Evolutionary conservation across 805 yeast genomes (phyloP), one percentile per base, ranked within the genome.

Genomic region (Teunomyces kruisii): DNA sequence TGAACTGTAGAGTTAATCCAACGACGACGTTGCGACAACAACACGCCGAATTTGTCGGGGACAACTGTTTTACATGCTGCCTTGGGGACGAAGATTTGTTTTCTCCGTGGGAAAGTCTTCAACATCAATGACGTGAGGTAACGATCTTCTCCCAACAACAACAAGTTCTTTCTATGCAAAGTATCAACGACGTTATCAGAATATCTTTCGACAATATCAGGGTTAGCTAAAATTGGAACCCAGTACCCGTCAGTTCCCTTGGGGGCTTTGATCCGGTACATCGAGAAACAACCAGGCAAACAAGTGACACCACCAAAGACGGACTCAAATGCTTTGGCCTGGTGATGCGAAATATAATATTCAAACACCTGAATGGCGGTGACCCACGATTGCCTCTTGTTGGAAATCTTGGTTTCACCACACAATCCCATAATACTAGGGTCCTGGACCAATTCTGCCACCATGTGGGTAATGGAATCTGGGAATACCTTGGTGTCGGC

Each of bases 1-100:
- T 90, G 97, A 30, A 90, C 91, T 0, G 97, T 91, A 4, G 97
- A 90, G 65, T 90, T 90, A 56, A 90, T 90, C 97, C 97, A 90
- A 63, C 97, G 86, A 70, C 97, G 88, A 64, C 97, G 84, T 64
- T 90, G 97, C 1, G 96, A 90, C 39, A 90, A 72, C 51, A 90
- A 72, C 39, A 90, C 94, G 51, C 68, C 76, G 62, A 90, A 90
- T 40, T 76, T 75, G 55, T 84, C 86, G 0, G 97, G 97, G n/a
- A 85, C 97, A 49, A 88, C 68, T 0, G 97, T 90, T 59, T 88
- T 88, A 70, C 97, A 90, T 3, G 87, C 92, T 5, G 97, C 97
- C 62, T 88, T 88, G 2, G 96, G 85, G 9, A 91, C 84, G 61
- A 90, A 90, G 12, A 89, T 66, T 65, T 86, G 96, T 52, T 86